Percentiles rank a stretch among this genome's conserved stretches.
These are phyloP conservation scores for Ustilago nuda DNA, from an alignment of 1,284 basidiomycete species.

Conservation along the genomic window DNA sequence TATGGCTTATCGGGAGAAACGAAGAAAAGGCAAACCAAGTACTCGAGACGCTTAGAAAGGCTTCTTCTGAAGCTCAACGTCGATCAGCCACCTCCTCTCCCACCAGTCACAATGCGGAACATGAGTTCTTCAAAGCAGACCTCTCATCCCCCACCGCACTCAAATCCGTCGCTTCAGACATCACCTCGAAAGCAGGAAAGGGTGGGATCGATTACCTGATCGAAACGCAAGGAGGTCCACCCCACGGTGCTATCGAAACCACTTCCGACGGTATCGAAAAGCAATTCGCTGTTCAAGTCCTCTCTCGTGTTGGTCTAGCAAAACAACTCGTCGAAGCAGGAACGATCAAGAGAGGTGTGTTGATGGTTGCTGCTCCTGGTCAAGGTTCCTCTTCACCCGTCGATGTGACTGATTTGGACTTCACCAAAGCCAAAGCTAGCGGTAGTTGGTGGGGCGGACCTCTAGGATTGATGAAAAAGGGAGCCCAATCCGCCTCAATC, in stretches of 20 bases:
- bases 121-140: constrained; percentile 69
- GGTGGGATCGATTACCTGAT: constrained; percentile 69
- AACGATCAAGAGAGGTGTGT: constrained; percentile 63
- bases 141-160: constrained; percentile 62
- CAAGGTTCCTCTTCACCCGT: constrained; percentile 39
- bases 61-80: constrained; percentile 43
- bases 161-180: constrained; percentile 49
- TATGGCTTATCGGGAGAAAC: constrained; percentile 70
- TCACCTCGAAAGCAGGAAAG: constrained; percentile 51
- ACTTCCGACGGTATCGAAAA: constrained; percentile 52
- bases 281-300: constrained; percentile 68
- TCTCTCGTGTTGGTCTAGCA: constrained; percentile 69
- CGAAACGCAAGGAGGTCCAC: constrained; percentile 67
- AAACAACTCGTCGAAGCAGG: constrained; percentile 63
- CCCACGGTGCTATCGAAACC: constrained; percentile 23
- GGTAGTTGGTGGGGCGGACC: constrained; percentile 49
- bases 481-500: constrained; percentile 35
- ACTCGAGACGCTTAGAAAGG: constrained; percentile 57
- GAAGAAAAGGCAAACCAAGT: constrained; percentile 59
- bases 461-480: constrained; percentile 40
- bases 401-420: constrained; percentile 64
- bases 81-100: constrained; percentile 2
- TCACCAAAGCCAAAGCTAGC: constrained; percentile 39
- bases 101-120: constrained; percentile 2
- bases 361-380: constrained; percentile 66